phyloP scores from a whole-genome alignment of 768 basidiomycete species.

The Sarcomyxa edulis region DNA sequence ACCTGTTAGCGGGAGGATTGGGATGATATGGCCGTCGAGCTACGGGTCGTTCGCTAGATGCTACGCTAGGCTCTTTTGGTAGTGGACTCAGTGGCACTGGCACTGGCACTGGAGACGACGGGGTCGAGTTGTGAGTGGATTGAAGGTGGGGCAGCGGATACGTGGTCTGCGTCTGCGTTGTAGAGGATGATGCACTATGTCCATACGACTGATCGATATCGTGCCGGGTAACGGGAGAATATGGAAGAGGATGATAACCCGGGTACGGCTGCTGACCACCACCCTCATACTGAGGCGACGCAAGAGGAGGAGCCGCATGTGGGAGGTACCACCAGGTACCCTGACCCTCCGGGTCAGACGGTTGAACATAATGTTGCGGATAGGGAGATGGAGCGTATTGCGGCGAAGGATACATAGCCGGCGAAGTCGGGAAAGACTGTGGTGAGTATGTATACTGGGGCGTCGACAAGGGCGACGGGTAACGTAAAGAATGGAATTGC shows the following conservation, averaged over 20 bases:
- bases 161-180: background rate
- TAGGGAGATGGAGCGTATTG: slow-evolving; percentile 33
- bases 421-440: slow-evolving; percentile 27
- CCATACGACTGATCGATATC: slow-evolving; percentile 16
- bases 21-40: slow-evolving; percentile 61
- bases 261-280: slow-evolving; percentile 23
- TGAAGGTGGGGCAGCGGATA: background rate
- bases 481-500: slow-evolving; percentile 29
- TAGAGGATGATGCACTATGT: slow-evolving; percentile 13
- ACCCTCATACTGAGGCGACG: slow-evolving; percentile 20
- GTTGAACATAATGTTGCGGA: slow-evolving; percentile 25
- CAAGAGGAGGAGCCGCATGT: slow-evolving; percentile 16
- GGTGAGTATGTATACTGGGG: slow-evolving; percentile 32
- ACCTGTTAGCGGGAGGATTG: slow-evolving; percentile 65
- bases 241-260: slow-evolving; percentile 23
- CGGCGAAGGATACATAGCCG: slow-evolving; percentile 30
- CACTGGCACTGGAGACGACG: too few species aligned
- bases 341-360: slow-evolving; percentile 32
- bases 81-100: slow-evolving; percentile 7
- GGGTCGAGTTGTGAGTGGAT: too few species aligned
- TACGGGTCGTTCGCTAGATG: slow-evolving; percentile 22
- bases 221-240: slow-evolving; percentile 18
- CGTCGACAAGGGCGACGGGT: slow-evolving; percentile 23
- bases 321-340: slow-evolving; percentile 53
- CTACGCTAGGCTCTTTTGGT: too few species aligned